Evolutionary conservation across 257 asterid species (phyloP).

Genomic region (Solanum arcanum): DNA sequence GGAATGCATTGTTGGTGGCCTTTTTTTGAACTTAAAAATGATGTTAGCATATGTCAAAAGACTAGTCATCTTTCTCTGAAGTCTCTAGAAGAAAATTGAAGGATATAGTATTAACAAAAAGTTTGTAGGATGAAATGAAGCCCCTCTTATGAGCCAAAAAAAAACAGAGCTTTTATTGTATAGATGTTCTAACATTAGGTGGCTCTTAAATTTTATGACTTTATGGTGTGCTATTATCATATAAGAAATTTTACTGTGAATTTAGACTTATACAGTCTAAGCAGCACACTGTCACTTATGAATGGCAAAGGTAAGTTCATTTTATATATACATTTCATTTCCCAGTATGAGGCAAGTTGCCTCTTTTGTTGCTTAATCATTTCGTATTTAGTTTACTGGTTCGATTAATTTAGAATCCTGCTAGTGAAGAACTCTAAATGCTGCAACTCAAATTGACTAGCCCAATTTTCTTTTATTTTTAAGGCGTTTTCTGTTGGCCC

Average conservation of each 20-base stretch:
- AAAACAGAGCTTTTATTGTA: not conserved
- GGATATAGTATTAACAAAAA: slow-evolving; percentile 13
- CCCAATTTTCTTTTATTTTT: not conserved
- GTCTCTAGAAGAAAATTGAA: slow-evolving; percentile 7
- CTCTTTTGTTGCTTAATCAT: not conserved
- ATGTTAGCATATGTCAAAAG: slow-evolving; percentile 4
- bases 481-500: not conserved
- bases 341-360: not conserved
- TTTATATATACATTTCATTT: not conserved
- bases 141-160: not conserved
- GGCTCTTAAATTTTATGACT: not conserved
- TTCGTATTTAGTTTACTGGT: not conserved
- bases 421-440: not conserved
- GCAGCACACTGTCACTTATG: not conserved
- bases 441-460: not conserved
- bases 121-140: not conserved
- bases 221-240: not conserved
- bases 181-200: not conserved
- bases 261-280: not conserved
- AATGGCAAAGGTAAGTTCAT: not conserved
- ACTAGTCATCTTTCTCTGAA: slow-evolving; percentile 1
- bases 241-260: not conserved
- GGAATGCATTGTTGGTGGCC: not conserved
- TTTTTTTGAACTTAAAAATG: not conserved
- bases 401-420: not conserved